Conservation (phyloP, 805 yeast genomes). For the Vanderwaltozyma tropicalis region DNA sequence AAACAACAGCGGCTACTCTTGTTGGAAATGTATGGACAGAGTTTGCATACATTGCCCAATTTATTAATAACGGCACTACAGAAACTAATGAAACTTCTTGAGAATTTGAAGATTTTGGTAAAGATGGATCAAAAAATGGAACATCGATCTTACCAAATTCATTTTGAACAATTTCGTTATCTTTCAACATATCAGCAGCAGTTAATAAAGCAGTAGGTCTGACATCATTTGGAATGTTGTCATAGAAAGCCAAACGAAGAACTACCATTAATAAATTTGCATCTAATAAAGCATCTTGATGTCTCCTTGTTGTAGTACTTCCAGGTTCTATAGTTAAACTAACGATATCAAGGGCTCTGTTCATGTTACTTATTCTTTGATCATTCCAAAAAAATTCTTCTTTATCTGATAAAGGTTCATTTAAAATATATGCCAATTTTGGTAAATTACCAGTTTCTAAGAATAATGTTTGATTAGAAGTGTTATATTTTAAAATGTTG, state of each 20-base stretch:
- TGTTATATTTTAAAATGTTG: slow-evolving; percentile 67
- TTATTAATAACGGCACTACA: slow-evolving; percentile 60
- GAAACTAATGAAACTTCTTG: slow-evolving; percentile 37
- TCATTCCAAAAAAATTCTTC: slow-evolving; percentile 59
- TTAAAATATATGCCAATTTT: slow-evolving; percentile 49
- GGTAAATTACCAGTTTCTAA: slow-evolving; percentile 75
- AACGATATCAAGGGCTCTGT: slow-evolving; percentile 60
- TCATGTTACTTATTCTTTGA: slow-evolving; percentile 59
- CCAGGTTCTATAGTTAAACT: slow-evolving; percentile 64
- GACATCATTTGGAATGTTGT: slow-evolving; percentile 51
- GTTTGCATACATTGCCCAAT: slow-evolving; percentile 72
- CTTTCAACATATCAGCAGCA: slow-evolving; percentile 64
- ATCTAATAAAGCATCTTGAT: slow-evolving; percentile 51
- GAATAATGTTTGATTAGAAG: slow-evolving; percentile 82
- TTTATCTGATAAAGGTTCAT: slow-evolving; percentile 44
- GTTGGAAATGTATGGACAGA: slow-evolving; percentile 81
- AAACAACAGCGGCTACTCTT: slow-evolving; percentile 58
- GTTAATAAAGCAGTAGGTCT: slow-evolving; percentile 63
- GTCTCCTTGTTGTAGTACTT: slow-evolving; percentile 47
- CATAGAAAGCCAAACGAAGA: slow-evolving; percentile 60
- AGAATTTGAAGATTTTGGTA: slow-evolving; percentile 28
- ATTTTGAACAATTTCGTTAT: slow-evolving; percentile 56
- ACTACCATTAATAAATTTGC: slow-evolving; percentile 57
- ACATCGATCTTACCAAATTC: slow-evolving; percentile 78
- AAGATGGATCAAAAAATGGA: slow-evolving; percentile 75